A percentile compares a stretch with the other conserved stretches of the same genome.
These are phyloP conservation scores for Podila clonocystis DNA, from an alignment of 192 early-diverging fungal genomes.

Conservation along the genomic window DNA sequence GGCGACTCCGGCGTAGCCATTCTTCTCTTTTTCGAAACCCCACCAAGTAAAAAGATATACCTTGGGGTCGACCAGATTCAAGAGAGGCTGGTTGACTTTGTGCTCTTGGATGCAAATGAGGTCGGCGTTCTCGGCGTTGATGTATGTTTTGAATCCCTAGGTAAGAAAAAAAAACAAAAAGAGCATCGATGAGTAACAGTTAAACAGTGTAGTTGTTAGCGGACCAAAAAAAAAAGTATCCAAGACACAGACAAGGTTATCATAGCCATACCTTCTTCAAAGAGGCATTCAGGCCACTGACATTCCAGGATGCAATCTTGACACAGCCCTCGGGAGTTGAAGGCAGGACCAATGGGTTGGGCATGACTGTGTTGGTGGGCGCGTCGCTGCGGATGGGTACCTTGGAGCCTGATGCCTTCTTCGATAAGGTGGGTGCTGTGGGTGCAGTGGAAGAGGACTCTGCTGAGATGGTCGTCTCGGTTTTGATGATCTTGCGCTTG, in stretches of 20 bases:
- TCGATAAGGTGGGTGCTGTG: background rate
- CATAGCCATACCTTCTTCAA: constrained; percentile 75
- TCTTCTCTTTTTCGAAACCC: constrained; percentile 70
- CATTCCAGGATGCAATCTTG: constrained; percentile 83
- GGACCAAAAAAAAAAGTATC: background rate
- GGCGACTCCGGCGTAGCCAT: constrained; percentile 83
- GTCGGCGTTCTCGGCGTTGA: constrained; percentile 83
- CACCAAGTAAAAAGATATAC: constrained; percentile 79
- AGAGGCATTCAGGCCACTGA: constrained; percentile 75
- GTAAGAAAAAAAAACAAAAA: background rate
- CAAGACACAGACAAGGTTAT: background rate
- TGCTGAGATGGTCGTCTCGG: background rate
- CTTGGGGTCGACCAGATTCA: constrained; percentile 65
- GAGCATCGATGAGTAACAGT: background rate
- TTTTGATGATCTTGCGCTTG: background rate
- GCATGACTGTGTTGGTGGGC: constrained; percentile 74
- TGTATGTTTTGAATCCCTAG: constrained; percentile 74
- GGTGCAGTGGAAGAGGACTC: background rate
- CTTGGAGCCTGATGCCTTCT: constrained; percentile 12
- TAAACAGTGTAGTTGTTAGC: background rate
- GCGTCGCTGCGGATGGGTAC: constrained; percentile 23
- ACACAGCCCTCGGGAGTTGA: constrained; percentile 57
- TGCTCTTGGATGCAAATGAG: constrained; percentile 88
- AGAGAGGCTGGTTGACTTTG: constrained; percentile 77
- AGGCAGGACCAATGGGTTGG: constrained; percentile 64